Conservation (phyloP, 345 rosid genomes). For the Atalantia buxifolia region DNA sequence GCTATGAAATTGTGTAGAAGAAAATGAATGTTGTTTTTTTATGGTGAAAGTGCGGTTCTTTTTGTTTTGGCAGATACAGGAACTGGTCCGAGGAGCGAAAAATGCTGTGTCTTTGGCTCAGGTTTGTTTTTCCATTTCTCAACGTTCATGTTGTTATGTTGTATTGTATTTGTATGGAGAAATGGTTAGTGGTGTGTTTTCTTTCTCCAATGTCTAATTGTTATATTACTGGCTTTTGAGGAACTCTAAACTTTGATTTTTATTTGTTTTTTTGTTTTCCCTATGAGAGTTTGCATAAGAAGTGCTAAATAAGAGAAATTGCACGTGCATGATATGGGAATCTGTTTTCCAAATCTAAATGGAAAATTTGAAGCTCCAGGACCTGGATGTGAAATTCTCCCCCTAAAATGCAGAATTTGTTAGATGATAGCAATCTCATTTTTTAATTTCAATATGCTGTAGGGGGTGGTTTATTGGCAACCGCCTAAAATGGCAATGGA, state of each 20-base stretch:
- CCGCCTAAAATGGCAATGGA: conserved; percentile 80
- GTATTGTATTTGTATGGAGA: conserved; percentile 4
- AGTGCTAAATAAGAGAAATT: not conserved
- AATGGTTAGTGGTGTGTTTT: conserved; percentile 11
- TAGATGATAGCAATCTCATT: conserved; percentile 6
- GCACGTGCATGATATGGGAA: not conserved
- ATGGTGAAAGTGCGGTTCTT: conserved; percentile 14
- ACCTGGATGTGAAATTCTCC: not conserved
- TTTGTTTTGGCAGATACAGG: conserved; percentile 66
- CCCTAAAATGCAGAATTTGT: not conserved
- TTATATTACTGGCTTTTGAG: not conserved
- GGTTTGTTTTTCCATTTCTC: conserved; percentile 41
- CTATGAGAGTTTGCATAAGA: not conserved
- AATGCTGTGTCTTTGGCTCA: conserved; percentile 86
- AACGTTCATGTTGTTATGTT: conserved; percentile 8
- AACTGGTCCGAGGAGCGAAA: conserved; percentile 57
- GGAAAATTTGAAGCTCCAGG: not conserved
- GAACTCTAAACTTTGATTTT: conserved; percentile 2
- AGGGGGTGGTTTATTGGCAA: conserved; percentile 97
- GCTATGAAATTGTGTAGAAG: not conserved
- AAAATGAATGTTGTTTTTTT: conserved; percentile 12
- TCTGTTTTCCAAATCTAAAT: not conserved
- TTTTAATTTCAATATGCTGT: conserved; percentile 13
- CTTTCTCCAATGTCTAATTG: conserved; percentile 17
- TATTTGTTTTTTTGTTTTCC: not conserved